Conservation (phyloP, 306 rosid species). For the Dalbergia cultrata region DNA sequence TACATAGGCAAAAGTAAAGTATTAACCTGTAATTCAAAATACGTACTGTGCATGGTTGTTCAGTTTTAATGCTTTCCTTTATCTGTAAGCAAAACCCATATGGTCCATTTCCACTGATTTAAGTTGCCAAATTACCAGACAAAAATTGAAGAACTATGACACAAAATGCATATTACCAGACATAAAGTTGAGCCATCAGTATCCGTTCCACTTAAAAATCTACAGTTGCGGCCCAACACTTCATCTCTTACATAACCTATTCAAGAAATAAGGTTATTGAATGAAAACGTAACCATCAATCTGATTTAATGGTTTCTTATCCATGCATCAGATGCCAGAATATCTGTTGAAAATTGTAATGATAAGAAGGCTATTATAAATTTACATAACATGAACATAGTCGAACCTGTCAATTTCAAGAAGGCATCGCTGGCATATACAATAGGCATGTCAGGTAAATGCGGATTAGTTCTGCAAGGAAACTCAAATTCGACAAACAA, state of each 20-base stretch:
- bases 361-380: constrained; percentile 16
- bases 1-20: constrained; percentile 47
- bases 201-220: constrained; percentile 78
- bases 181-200: constrained; percentile 68
- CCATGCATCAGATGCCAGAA: constrained; percentile 36
- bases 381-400: constrained; percentile 22
- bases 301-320: constrained; percentile 21
- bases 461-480: constrained; percentile 80
- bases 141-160: constrained; percentile 3
- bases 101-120: constrained; percentile 33
- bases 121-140: constrained; percentile 37
- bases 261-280: constrained; percentile 36
- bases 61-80: constrained; percentile 71
- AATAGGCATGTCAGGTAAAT: constrained; percentile 87
- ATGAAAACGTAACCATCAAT: constrained; percentile 25
- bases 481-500: constrained; percentile 51
- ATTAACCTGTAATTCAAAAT: constrained; percentile 97
- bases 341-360: not conserved
- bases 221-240: constrained; percentile 88
- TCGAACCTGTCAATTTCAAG: constrained; percentile 84
- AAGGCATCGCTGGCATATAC: constrained; percentile 94
- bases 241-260: constrained; percentile 83
- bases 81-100: constrained; percentile 62
- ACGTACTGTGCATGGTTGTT: constrained; percentile 89
- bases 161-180: constrained; percentile 56